A percentile compares a stretch with the other conserved stretches of the same genome.
Evolutionary conservation across 192 early-diverging fungal genomes (phyloP).

Genomic region (Chytriomyces confervae): DNA sequence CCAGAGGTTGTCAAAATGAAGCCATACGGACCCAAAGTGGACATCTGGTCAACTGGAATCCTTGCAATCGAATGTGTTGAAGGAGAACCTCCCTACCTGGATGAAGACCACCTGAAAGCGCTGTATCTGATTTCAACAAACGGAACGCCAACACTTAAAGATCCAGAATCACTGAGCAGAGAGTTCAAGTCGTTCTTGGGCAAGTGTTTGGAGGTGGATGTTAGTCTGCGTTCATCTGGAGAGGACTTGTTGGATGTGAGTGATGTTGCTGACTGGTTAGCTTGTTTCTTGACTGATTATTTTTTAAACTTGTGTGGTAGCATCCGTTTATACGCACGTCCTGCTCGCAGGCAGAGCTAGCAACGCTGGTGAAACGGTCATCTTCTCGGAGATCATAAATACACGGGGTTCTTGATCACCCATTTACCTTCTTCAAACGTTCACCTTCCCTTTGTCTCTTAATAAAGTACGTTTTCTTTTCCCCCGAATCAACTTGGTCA

Average conservation of each 20-base stretch:
- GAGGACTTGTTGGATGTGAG: conserved; percentile 75
- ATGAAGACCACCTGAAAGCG: conserved; percentile 92
- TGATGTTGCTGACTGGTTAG: not conserved
- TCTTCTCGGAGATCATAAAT: conserved; percentile 13
- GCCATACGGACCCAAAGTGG: conserved; percentile 73
- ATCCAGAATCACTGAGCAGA: conserved; percentile 77
- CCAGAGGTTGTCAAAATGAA: conserved; percentile 65
- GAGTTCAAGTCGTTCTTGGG: conserved; percentile 87
- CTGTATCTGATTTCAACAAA: conserved; percentile 94
- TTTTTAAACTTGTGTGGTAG: conserved; percentile 32
- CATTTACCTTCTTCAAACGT: too few species aligned
- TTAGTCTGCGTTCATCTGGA: conserved; percentile 74
- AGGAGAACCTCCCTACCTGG: conserved; percentile 92
- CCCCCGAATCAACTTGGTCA: too few species aligned
- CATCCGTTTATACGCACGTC: conserved; percentile 89
- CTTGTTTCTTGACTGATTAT: not conserved
- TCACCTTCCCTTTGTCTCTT: too few species aligned
- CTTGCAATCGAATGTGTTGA: conserved; percentile 98
- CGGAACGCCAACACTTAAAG: conserved; percentile 87
- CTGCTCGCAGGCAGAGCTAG: conserved; percentile 74
- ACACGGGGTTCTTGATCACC: too few species aligned
- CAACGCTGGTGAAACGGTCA: conserved; percentile 73
- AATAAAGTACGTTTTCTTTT: too few species aligned
- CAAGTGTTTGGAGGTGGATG: conserved; percentile 84
- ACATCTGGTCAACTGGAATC: conserved; percentile 90